Conservation (phyloP, 2,329 filamentous ascomycete species). For the Sporothrix brasiliensis region DNA sequence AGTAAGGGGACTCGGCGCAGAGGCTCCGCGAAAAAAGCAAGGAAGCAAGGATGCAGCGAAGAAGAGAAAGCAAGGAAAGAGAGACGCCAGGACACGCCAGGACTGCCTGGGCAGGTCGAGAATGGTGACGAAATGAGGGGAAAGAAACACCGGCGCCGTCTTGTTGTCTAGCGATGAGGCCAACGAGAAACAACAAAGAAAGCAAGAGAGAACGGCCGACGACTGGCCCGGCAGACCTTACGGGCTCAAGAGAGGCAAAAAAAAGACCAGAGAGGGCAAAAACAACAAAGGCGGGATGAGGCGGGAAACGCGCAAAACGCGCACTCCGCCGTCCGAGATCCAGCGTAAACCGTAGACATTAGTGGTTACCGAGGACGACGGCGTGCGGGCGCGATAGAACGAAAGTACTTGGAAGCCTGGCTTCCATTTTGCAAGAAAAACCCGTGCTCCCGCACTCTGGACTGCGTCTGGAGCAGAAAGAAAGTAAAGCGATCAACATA, state of each 20-base stretch:
- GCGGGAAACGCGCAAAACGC: background rate
- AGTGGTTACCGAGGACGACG: slow-evolving; percentile 8
- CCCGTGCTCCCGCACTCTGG: background rate
- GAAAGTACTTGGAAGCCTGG: slow-evolving; percentile 9
- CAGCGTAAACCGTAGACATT: background rate
- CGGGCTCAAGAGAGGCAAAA: slow-evolving; percentile 16
- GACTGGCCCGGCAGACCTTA: background rate
- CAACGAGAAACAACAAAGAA: slow-evolving; percentile 23
- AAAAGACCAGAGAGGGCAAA: background rate
- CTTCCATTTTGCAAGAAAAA: background rate
- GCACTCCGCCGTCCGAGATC: slow-evolving; percentile 9
- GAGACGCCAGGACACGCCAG: background rate
- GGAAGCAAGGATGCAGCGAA: background rate
- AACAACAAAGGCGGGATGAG: background rate
- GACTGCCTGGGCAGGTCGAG: background rate
- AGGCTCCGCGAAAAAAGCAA: slow-evolving; percentile 13
- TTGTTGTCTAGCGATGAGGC: slow-evolving; percentile 12
- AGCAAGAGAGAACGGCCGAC: slow-evolving; percentile 3
- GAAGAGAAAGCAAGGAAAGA: background rate
- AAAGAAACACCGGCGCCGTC: slow-evolving; percentile 18
- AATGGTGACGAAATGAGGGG: slow-evolving; percentile 28
- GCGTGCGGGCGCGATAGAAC: slow-evolving; percentile 3
- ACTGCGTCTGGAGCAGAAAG: background rate
- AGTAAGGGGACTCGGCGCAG: slow-evolving; percentile 7
- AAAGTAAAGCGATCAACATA: slow-evolving; percentile 51